Evolutionary conservation across 176 grass and related monocot species (phyloP), one percentile per base, ranked within the genome.

Genomic region (Rhynchospora breviuscula): DNA sequence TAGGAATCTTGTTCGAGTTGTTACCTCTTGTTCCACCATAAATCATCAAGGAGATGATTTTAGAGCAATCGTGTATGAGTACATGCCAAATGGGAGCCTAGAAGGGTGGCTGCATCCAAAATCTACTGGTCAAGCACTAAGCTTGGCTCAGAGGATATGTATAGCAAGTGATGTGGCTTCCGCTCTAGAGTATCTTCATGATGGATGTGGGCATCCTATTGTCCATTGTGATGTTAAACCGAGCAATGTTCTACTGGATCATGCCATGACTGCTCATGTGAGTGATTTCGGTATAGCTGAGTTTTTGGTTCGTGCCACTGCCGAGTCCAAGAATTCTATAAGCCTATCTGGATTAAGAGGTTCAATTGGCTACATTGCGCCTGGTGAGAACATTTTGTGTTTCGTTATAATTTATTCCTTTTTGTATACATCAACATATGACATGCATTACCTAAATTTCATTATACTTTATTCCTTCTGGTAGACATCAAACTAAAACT

Each of bases 191-290:
- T 92, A 89, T 49, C 75, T 92, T 83, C 91, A 93, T 70, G 77
- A 87, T 56, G 46, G 81, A 33, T 83, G 86, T 6, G n/a, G 75
- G 5, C 45, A 33, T 10, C 75, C 67, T 5, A 83, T 90, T 77
- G 54, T 93, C 81, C 91, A 93, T 52, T 92, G 72, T 33, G 90
- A 92, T 79, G 56, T 91, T 4, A 92, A 92, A 58, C 87, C 90
- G 6, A 82, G 81, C 73, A 92, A 92, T 78, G 44, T 92, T 59
- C 85, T 93, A 61, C 73, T 93, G 10, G 68, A 90, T n/a, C 83
- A 82, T 8, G 74, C 78, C 12, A 76, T 93, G 63, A 78, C 61
- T 6, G 83, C 86, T 25, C 80, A 63, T 1, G 60, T 93, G 12
- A 69, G 88, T 17, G 91, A 93, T 1, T 90, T 93, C 14, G 86